Evolutionary conservation across 495 filamentous ascomycete genomes (phyloP).

Genomic region (Aspergillus panamensis): DNA sequence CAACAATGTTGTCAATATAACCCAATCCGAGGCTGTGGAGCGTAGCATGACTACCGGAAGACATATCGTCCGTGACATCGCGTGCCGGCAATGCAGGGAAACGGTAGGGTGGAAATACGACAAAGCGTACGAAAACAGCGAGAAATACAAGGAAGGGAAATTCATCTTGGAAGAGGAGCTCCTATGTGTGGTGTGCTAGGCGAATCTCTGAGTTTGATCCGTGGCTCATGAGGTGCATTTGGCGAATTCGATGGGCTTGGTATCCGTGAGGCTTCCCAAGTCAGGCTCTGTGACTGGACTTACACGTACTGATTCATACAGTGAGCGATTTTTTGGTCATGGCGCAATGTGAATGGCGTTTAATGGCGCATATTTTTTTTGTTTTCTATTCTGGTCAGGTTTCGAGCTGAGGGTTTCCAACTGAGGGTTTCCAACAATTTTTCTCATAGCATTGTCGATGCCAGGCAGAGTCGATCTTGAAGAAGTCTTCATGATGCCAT

Average conservation of each 20-base stretch:
- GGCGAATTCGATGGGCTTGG: neutral
- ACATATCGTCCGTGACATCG: slow-evolving; percentile 90
- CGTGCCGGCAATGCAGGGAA: slow-evolving; percentile 82
- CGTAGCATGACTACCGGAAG: slow-evolving; percentile 98
- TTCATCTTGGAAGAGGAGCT: slow-evolving; percentile 95
- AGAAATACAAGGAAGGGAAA: slow-evolving; percentile 99
- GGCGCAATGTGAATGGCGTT: slow-evolving; percentile 29
- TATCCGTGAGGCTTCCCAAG: slow-evolving; percentile 11
- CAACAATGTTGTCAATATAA: slow-evolving; percentile 88
- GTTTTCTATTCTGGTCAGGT: slow-evolving; percentile 8
- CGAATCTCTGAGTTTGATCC: neutral
- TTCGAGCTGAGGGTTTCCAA: slow-evolving; percentile 1
- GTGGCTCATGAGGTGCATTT: slow-evolving; percentile 3
- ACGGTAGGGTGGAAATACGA: slow-evolving; percentile 99
- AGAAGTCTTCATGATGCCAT: neutral
- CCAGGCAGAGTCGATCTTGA: slow-evolving; percentile 2
- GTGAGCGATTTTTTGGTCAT: slow-evolving; percentile 19
- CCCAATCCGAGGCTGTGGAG: slow-evolving; percentile 73
- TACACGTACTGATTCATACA: slow-evolving; percentile 19
- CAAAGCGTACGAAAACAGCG: slow-evolving; percentile 82
- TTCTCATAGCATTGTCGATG: slow-evolving; percentile 1
- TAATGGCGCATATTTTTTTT: slow-evolving; percentile 39
- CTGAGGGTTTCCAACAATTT: neutral
- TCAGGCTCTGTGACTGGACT: slow-evolving; percentile 4
- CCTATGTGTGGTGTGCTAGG: slow-evolving; percentile 67